Base-by-base conservation (phyloP, 148 eudicot genomes). In the Fagopyrum homotropicum region DNA sequence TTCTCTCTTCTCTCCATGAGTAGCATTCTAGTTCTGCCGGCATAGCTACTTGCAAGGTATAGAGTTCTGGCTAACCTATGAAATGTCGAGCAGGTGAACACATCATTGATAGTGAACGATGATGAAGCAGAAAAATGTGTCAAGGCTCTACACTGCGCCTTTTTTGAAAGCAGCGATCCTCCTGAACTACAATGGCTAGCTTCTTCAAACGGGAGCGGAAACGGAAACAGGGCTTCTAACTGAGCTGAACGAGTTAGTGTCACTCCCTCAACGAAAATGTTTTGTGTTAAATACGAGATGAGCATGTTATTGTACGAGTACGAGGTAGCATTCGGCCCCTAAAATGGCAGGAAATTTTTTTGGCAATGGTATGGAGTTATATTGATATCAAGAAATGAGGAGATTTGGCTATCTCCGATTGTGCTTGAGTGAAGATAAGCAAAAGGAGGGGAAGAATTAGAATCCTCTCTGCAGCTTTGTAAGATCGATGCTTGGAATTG, bases 71-170 rank as follows among this genome's bases (percentile, higher is more conserved):
- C 22, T 59, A 0, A 7, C 35, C 8, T 7, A 59, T 19, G 10
- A 8, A 59, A 59, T 19, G 64, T 30, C 48, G 10, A 46, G 51
- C 81, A 91, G 96, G 99, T 95, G 59, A 90, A 95, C 80, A 92
- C 90, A 59, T 92, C 99, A n/a, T 77, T 92, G 91, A 88, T 95
- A 60, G 93, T 95, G 73, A 88, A 92, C 43, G 97, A 95, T 64
- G 78, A 82, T 66, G 99, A 95, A 86, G 88, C 99, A 64, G 99
- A 90, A 70, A 83, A 83, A 77, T 92, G 99, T 66, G 96, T 90
- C 4, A 89, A 84, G 85, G 88, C 96, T 73, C 91, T 95, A 69
- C 99, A 95, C 79, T 73, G 82, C 72, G 91, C 93, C 51, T 95
- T 95, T 80, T 95, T 95, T 75, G 91, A 87, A 70, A 87, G 85